Evolutionary conservation across 352 stramenopile species (phyloP).

Genomic region (Pythium monospermum): DNA sequence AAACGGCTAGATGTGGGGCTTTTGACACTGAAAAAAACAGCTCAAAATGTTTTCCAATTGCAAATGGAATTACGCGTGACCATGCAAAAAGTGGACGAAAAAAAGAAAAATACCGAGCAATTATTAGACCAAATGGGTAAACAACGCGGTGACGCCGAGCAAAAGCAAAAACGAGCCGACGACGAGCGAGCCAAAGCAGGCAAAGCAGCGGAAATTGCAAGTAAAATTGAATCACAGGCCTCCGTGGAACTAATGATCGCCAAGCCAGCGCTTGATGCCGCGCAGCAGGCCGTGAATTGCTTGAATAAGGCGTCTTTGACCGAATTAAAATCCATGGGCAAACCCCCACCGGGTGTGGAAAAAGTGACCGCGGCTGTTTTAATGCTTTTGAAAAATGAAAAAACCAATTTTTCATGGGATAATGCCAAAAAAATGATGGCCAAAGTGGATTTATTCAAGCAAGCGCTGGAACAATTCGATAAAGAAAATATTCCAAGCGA

Average conservation of each 20-base stretch:
- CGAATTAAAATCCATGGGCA: conserved; percentile 87
- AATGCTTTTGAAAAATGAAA: conserved; percentile 93
- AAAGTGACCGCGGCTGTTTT: conserved; percentile 88
- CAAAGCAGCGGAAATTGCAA: conserved; percentile 58
- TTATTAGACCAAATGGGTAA: conserved; percentile 88
- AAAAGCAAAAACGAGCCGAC: conserved; percentile 79
- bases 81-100: conserved; percentile 88
- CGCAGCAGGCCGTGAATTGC: conserved; percentile 85
- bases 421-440: conserved; percentile 96
- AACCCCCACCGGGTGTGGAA: conserved; percentile 81
- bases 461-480: conserved; percentile 86
- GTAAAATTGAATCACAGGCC: conserved; percentile 63
- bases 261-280: conserved; percentile 79
- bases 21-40: conserved; percentile 78
- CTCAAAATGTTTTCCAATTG: conserved; percentile 68
- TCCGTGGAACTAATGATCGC: conserved; percentile 68
- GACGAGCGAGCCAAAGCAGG: conserved; percentile 74
- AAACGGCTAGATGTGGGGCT: conserved; percentile 82
- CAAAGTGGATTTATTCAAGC: conserved; percentile 91
- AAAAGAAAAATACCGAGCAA: conserved; percentile 83
- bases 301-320: conserved; percentile 87
- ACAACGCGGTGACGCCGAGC: conserved; percentile 84
- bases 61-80: conserved; percentile 84
- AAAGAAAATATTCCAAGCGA: conserved; percentile 90
- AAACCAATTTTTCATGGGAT: conserved; percentile 92